A percentile compares a stretch with the other conserved stretches of the same genome.
phyloP scores from a whole-genome alignment of 192 early-diverging fungal species.

The Umbelopsis sp. region DNA sequence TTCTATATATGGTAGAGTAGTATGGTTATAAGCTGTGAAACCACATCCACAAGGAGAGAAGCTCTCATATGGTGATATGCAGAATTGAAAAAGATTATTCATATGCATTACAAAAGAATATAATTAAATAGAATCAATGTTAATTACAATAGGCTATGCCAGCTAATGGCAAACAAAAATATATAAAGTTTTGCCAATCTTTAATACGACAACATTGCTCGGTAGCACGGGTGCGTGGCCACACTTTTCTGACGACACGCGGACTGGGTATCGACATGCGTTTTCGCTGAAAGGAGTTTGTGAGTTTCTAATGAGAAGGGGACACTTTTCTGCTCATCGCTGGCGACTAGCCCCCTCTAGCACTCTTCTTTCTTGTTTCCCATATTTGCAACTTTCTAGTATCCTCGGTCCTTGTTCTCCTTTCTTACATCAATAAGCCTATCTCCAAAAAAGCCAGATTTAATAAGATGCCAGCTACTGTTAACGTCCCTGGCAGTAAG shows the following conservation, averaged over 20 bases:
- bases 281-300: slow-evolving; percentile 18
- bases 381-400: background rate
- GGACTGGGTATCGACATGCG: slow-evolving; percentile 21
- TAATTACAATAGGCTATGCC: too few relatives aligned
- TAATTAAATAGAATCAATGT: too few relatives aligned
- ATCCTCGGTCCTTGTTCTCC: background rate
- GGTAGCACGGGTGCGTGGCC: slow-evolving; percentile 3
- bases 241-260: slow-evolving; percentile 14
- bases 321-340: background rate
- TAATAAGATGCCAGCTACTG: slow-evolving; percentile 3
- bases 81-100: too few relatives aligned
- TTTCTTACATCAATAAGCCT: background rate
- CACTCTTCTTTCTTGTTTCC: background rate
- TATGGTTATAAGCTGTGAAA: too few relatives aligned
- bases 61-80: too few relatives aligned
- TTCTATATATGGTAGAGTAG: too few relatives aligned
- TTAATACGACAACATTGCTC: background rate
- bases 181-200: too few relatives aligned
- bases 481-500: background rate
- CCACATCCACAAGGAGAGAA: too few relatives aligned
- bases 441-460: background rate
- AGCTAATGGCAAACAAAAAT: too few relatives aligned
- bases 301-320: background rate
- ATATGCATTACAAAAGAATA: too few relatives aligned
- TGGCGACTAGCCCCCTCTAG: background rate